Evolutionary conservation across 2,329 filamentous ascomycete genomes (phyloP), one percentile per base, ranked within the genome.

Genomic region (Trichoderma hamatum): DNA sequence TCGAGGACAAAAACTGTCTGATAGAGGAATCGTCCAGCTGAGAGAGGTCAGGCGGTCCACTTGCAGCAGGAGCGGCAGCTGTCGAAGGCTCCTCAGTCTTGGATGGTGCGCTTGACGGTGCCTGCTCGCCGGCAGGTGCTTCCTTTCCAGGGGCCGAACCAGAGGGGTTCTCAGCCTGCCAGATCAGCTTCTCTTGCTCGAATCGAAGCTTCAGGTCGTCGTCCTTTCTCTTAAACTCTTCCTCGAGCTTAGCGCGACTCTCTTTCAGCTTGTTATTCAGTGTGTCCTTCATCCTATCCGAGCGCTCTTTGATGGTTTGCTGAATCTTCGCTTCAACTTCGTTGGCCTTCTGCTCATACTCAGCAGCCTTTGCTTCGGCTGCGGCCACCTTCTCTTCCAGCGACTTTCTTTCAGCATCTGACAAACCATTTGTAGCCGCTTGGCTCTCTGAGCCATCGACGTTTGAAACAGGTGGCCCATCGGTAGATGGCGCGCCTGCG

Each of bases 181-280:
- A 86, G 56, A 89, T 90, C 69, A 86, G 84, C 73, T 86, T 86
- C 76, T 90, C 88, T 73, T 89, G 89, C 73, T 90, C 87, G 43
- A 90, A 83, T 71, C 82, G 84, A 56, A 88, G 78, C 72, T 87
- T 86, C 55, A 84, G 78, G 54, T 86, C 82, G 49, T 82, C 82
- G 28, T 84, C 82, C 74, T 87, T 86, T 70, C 84, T 83, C 74
- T 87, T 87, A 67, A 82, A 83, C 69, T 86, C 83, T 36, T 84
- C 83, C 62, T 85, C 83, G 71, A 83, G 80, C 70, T 84, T 82
- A 62, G 83, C 78, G 72, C 85, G 86, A 55, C 89, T 86, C 73
- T 93, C 92, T 68, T 84, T 87, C 19, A 97, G 83, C 76, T 91
- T 93, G 76, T 88, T 89, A 74, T 89, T 90, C 61, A 93, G 80